phyloP scores from a whole-genome alignment of 2,329 filamentous ascomycete genomes.

The Colletotrichum truncatum region DNA sequence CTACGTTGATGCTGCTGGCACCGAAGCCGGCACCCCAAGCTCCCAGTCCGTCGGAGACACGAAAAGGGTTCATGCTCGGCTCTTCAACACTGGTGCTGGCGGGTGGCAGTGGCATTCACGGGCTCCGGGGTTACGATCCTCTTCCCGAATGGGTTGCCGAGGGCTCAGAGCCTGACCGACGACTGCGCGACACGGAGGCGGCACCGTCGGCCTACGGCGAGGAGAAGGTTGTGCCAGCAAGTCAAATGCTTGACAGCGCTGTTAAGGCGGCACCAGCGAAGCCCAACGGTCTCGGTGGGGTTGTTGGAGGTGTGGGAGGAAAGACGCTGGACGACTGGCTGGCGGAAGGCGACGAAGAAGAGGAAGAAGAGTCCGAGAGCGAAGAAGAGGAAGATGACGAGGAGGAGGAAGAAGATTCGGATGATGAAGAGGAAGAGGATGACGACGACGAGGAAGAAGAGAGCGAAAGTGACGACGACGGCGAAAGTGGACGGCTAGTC shows the following conservation, averaged over 20 bases:
- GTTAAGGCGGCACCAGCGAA: slow-evolving; percentile 48
- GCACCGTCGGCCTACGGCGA: slow-evolving; percentile 47
- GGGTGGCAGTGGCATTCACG: slow-evolving; percentile 76
- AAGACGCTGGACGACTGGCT: slow-evolving; percentile 96
- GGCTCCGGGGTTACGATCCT: slow-evolving; percentile 79
- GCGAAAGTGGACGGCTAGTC: slow-evolving; percentile 49
- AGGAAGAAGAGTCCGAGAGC: slow-evolving; percentile 56
- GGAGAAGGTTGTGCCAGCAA: slow-evolving; percentile 62
- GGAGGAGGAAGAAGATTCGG: slow-evolving; percentile 55
- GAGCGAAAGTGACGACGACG: slow-evolving; percentile 24
- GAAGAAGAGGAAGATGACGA: slow-evolving; percentile 63
- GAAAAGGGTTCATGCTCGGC: slow-evolving; percentile 81
- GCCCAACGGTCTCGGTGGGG: slow-evolving; percentile 58
- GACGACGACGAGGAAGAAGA: slow-evolving; percentile 58
- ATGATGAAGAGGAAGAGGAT: slow-evolving; percentile 53
- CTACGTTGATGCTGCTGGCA: slow-evolving; percentile 88
- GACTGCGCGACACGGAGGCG: slow-evolving; percentile 70
- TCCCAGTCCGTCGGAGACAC: slow-evolving; percentile 86
- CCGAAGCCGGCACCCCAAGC: slow-evolving; percentile 94
- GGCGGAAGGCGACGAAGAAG: slow-evolving; percentile 70
- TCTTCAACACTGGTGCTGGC: slow-evolving; percentile 88
- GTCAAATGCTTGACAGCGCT: slow-evolving; percentile 70
- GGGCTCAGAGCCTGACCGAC: slow-evolving; percentile 81
- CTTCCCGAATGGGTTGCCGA: slow-evolving; percentile 86
- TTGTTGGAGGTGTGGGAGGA: slow-evolving; percentile 63